Conservation (phyloP, 73 alveolate species). For the Paramecium tetraurelia region DNA sequence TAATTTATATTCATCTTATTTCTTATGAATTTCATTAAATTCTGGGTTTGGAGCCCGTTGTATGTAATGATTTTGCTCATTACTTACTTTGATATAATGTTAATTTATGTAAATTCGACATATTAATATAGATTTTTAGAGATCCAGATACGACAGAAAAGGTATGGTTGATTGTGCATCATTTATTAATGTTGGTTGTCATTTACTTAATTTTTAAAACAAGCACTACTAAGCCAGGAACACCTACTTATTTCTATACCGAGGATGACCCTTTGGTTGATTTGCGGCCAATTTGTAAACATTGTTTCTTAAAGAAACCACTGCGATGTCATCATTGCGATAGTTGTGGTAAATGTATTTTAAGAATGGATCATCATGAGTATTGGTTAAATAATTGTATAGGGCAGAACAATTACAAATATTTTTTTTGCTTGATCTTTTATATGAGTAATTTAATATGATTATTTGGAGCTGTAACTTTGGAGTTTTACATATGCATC, state of each 20-base stretch:
- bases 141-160: not conserved
- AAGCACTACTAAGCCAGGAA: not conserved
- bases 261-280: not conserved
- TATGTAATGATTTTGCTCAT: not conserved
- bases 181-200: not conserved
- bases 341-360: constrained; percentile 77
- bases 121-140: not conserved
- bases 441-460: not conserved
- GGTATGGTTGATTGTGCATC: not conserved
- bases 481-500: not conserved
- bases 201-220: not conserved
- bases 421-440: constrained; percentile 48
- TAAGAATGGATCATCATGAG: constrained; percentile 86
- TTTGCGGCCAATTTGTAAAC: not conserved
- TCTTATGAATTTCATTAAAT: not conserved
- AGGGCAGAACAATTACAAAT: constrained; percentile 78
- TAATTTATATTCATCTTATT: not conserved
- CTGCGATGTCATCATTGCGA: constrained; percentile 81
- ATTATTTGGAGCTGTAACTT: not conserved
- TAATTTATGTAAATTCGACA: not conserved
- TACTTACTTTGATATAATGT: not conserved
- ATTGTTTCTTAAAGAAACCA: constrained; percentile 77
- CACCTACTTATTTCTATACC: not conserved
- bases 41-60: not conserved
- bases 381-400: constrained; percentile 84